Percentiles rank a stretch among this genome's conserved stretches.
These are phyloP conservation scores for Phytophthora pisi DNA, from an alignment of 352 stramenopile genomes.

Conservation along the genomic window DNA sequence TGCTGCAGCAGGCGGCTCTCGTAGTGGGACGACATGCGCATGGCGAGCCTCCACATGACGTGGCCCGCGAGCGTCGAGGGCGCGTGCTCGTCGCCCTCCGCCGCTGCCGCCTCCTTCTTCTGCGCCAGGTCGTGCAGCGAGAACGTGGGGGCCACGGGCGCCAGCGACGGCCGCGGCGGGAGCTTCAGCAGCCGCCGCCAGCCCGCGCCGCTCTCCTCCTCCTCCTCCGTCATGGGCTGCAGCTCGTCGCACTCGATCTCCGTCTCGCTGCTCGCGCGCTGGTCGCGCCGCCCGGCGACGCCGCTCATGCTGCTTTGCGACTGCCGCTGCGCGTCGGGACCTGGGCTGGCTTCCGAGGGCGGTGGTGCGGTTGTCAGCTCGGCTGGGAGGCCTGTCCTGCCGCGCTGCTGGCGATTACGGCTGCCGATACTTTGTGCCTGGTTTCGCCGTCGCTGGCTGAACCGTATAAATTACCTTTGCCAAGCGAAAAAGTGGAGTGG, in stretches of 20 bases:
- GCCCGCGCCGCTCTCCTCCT: constrained; percentile 22
- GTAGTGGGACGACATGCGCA: constrained; percentile 71
- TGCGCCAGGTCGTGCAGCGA: constrained; percentile 36
- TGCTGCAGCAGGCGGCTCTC: constrained; percentile 70
- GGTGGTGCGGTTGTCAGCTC: constrained; percentile 36
- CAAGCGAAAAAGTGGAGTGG: not conserved
- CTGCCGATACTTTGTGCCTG: constrained; percentile 33
- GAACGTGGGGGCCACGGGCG: constrained; percentile 33
- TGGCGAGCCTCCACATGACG: constrained; percentile 67
- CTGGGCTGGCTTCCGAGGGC: constrained; percentile 6
- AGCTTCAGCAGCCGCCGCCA: constrained; percentile 42
- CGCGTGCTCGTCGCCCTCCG: constrained; percentile 6
- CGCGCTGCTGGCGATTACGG: constrained; percentile 31
- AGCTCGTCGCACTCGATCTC: constrained; percentile 55
- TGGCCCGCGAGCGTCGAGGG: constrained; percentile 50
- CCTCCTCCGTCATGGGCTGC: constrained; percentile 35
- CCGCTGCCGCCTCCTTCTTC: constrained; percentile 21
- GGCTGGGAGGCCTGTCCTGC: constrained; percentile 27
- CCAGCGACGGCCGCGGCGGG: constrained; percentile 28
- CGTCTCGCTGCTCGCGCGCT: constrained; percentile 45
- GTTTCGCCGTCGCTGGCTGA: constrained; percentile 1
- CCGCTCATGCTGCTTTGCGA: constrained; percentile 29
- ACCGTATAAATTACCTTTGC: not conserved
- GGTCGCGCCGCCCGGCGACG: constrained; percentile 31
- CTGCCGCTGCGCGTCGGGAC: not conserved